Evolutionary conservation across 2,329 filamentous ascomycete genomes (phyloP).

Genomic region (Sporothrix luriei): DNA sequence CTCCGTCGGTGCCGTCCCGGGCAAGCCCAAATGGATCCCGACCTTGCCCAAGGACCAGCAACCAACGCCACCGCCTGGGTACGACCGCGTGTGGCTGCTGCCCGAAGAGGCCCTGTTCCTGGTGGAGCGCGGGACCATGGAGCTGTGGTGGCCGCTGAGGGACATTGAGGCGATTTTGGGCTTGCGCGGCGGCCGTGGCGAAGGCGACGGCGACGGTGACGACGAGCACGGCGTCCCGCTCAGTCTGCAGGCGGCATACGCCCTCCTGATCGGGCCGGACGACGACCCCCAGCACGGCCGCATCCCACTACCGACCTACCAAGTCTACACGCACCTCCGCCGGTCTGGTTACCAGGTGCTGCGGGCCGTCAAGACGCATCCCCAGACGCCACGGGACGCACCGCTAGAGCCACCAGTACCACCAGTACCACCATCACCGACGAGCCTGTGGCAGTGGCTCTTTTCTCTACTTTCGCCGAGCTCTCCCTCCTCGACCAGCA

Average conservation of each 20-base stretch:
- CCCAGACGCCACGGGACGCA: not conserved
- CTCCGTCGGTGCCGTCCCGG: slow-evolving; percentile 64
- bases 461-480: slow-evolving; percentile 48
- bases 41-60: slow-evolving; percentile 55
- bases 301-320: slow-evolving; percentile 74
- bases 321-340: slow-evolving; percentile 83
- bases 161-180: slow-evolving; percentile 53
- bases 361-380: slow-evolving; percentile 30
- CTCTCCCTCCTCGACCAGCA: not conserved
- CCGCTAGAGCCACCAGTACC: not conserved
- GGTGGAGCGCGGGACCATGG: slow-evolving; percentile 82
- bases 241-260: slow-evolving; percentile 88
- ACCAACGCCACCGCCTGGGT: slow-evolving; percentile 45
- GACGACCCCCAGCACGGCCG: slow-evolving; percentile 57
- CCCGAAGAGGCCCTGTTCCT: slow-evolving; percentile 91
- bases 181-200: not conserved
- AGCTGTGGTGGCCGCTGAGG: slow-evolving; percentile 77
- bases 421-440: not conserved
- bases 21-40: slow-evolving; percentile 44
- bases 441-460: slow-evolving; percentile 57
- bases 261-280: slow-evolving; percentile 75
- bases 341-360: slow-evolving; percentile 76
- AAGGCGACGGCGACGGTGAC: slow-evolving; percentile 33
- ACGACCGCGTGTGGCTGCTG: slow-evolving; percentile 74
- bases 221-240: slow-evolving; percentile 70